Evolutionary conservation across 352 stramenopile species (phyloP).

Genomic region (Globisporangium echinulatum): DNA sequence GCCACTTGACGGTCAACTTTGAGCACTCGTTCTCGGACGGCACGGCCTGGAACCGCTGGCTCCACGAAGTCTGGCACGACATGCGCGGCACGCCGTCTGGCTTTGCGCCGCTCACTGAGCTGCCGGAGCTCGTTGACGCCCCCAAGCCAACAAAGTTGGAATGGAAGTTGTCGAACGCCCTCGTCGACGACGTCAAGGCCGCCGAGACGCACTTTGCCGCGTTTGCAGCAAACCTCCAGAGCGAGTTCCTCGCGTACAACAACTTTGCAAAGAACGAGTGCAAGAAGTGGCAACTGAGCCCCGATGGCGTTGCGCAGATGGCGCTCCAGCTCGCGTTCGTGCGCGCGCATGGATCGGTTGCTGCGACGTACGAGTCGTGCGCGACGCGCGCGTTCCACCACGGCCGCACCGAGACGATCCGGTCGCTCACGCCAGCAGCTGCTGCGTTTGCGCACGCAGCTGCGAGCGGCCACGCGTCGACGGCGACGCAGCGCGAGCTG

Average conservation of each 20-base stretch:
- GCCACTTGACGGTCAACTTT: conserved; percentile 90
- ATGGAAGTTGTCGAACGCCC: conserved; percentile 76
- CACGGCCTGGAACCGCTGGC: conserved; percentile 90
- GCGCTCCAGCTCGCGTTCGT: conserved; percentile 88
- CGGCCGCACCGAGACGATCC: conserved; percentile 90
- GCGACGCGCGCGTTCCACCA: conserved; percentile 89
- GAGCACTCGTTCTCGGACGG: conserved; percentile 93
- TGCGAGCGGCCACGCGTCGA: conserved; percentile 24
- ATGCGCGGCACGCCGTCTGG: conserved; percentile 77
- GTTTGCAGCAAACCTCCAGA: conserved; percentile 61
- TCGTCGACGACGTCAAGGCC: conserved; percentile 69
- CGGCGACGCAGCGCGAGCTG: conserved; percentile 51
- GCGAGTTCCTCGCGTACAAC: conserved; percentile 79
- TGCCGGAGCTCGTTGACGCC: conserved; percentile 45
- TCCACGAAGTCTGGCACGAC: conserved; percentile 89
- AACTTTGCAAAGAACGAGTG: conserved; percentile 88
- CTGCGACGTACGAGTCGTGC: conserved; percentile 90
- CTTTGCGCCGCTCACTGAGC: conserved; percentile 54
- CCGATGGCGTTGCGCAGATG: conserved; percentile 90
- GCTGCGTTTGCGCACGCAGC: conserved; percentile 67
- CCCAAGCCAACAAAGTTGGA: conserved; percentile 43
- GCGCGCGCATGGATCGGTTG: conserved; percentile 63
- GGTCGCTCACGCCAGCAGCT: conserved; percentile 68
- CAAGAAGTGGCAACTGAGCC: conserved; percentile 89
- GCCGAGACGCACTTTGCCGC: conserved; percentile 60